Evolutionary conservation across 176 grass and related monocot genomes (phyloP).

Genomic region (Eremochloa ophiuroides): DNA sequence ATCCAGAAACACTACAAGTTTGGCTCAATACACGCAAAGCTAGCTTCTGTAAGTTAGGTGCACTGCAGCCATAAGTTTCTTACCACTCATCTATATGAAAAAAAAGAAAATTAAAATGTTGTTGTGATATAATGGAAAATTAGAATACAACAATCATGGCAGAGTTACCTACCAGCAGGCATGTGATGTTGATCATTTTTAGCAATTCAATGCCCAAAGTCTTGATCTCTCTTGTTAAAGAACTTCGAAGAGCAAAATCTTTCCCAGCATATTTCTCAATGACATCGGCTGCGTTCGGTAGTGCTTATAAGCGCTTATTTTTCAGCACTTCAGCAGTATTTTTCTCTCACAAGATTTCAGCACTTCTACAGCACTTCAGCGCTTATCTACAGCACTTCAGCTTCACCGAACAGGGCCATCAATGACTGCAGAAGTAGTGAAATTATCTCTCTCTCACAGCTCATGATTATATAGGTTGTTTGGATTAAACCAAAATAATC

Average conservation of each 20-base stretch:
- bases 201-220: background rate
- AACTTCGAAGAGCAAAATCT: background rate
- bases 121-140: background rate
- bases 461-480: slow-evolving; percentile 13
- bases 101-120: background rate
- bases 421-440: background rate
- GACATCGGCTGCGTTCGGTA: too few relatives aligned
- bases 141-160: background rate
- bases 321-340: too few relatives aligned
- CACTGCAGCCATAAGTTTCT: background rate
- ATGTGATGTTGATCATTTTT: background rate
- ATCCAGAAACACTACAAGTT: background rate
- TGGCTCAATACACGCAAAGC: background rate
- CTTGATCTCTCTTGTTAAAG: background rate
- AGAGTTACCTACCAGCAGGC: background rate
- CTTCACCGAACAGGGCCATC: too few relatives aligned
- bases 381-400: too few relatives aligned
- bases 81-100: background rate
- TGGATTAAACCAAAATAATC: slow-evolving; percentile 13
- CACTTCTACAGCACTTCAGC: too few relatives aligned
- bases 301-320: too few relatives aligned
- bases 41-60: slow-evolving; percentile 5
- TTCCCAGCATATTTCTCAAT: background rate
- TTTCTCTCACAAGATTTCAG: too few relatives aligned
- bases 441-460: background rate